Percentiles rank a stretch among this genome's conserved stretches.
phyloP scores from a whole-genome alignment of 306 rosid genomes.

The Quercus bicolor region DNA sequence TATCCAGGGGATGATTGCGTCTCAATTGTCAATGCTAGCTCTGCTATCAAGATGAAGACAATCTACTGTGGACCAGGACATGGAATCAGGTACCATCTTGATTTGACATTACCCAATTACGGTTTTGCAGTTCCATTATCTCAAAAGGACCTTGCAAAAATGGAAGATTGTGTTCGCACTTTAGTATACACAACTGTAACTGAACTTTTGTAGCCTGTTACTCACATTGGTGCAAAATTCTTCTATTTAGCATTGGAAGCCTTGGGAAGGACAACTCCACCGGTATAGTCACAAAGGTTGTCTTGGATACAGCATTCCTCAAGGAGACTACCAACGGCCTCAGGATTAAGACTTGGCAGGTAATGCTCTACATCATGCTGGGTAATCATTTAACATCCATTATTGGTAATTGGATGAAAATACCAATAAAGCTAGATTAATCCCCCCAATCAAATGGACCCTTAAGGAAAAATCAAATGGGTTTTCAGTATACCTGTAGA shows the following conservation, averaged over 20 bases:
- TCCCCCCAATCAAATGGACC: neutral
- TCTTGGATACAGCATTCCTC: constrained; percentile 82
- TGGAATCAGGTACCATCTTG: constrained; percentile 75
- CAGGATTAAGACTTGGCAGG: constrained; percentile 99
- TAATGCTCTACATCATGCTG: constrained; percentile 11
- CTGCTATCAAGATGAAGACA: constrained; percentile 87
- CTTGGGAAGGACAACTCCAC: constrained; percentile 91
- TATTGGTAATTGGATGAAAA: neutral
- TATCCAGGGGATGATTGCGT: constrained; percentile 92
- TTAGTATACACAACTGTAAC: neutral
- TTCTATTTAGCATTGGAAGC: constrained; percentile 78
- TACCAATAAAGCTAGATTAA: too few species aligned
- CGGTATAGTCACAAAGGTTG: constrained; percentile 74
- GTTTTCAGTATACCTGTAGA: neutral
- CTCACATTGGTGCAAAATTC: neutral
- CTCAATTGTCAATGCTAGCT: constrained; percentile 93
- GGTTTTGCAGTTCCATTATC: neutral
- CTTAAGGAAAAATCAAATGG: neutral
- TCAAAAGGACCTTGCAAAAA: neutral
- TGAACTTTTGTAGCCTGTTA: neutral
- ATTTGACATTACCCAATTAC: neutral
- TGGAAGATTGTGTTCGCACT: neutral
- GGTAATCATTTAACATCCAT: neutral
- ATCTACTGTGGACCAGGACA: constrained; percentile 96
- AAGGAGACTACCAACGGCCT: constrained; percentile 78